Percentiles rank a stretch among this genome's conserved stretches.
phyloP scores from a whole-genome alignment of 2,329 filamentous ascomycete genomes.

The Xylaria sp. region DNA sequence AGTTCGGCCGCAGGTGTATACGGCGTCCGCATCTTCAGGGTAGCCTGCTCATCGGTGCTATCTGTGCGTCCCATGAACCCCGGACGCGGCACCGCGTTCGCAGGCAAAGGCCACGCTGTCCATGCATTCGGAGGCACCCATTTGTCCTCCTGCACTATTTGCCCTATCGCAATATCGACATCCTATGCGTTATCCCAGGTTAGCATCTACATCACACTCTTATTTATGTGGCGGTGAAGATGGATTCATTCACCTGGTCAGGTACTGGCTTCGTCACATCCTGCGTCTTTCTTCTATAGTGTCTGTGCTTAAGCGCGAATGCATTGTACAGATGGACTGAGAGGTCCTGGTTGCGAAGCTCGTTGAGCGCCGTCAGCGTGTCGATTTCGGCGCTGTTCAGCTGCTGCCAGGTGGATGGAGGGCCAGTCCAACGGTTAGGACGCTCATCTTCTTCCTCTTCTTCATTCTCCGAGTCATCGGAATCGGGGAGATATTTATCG shows the following conservation, averaged over 20 bases:
- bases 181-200: slow-evolving; percentile 40
- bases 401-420: slow-evolving; percentile 72
- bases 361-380: slow-evolving; percentile 71
- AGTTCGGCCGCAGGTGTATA: slow-evolving; percentile 69
- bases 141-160: slow-evolving; percentile 44
- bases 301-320: slow-evolving; percentile 71
- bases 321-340: slow-evolving; percentile 83
- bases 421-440: slow-evolving; percentile 79
- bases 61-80: slow-evolving; percentile 60
- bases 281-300: slow-evolving; percentile 23
- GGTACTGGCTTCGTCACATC: slow-evolving; percentile 38
- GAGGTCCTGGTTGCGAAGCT: slow-evolving; percentile 73
- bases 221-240: background rate
- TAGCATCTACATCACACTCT: slow-evolving; percentile 11
- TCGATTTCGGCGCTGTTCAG: slow-evolving; percentile 72
- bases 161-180: slow-evolving; percentile 46
- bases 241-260: slow-evolving; percentile 47
- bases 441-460: slow-evolving; percentile 58
- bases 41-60: slow-evolving; percentile 59
- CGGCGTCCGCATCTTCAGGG: slow-evolving; percentile 58
- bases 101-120: slow-evolving; percentile 86
- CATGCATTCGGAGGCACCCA: slow-evolving; percentile 71
- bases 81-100: slow-evolving; percentile 68
- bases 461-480: slow-evolving; percentile 53
- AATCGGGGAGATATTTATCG: slow-evolving; percentile 51